Percentiles rank a stretch among this genome's conserved stretches.
Conservation (phyloP, 345 rosid species). For the Hibiscus syriacus region DNA sequence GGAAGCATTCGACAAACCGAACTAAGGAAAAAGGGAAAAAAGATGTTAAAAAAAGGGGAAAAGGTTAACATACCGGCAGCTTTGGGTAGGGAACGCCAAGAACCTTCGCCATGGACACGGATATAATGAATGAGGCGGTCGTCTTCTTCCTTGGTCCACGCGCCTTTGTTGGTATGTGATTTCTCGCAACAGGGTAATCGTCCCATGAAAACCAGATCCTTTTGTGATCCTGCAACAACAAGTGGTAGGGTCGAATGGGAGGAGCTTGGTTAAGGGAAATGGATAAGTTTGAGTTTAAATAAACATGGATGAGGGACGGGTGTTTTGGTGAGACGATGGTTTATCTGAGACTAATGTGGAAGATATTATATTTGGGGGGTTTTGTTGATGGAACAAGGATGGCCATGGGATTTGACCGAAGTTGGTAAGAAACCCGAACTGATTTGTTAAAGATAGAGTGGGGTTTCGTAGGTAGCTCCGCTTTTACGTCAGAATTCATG, state of each 20-base stretch:
- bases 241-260: too few species aligned
- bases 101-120: conserved; percentile 72
- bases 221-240: too few species aligned
- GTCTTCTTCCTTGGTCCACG: conserved; percentile 47
- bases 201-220: conserved; percentile 63
- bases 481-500: neutral
- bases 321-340: neutral
- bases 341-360: neutral
- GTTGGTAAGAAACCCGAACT: neutral
- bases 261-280: neutral
- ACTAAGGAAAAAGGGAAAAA: neutral
- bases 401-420: neutral
- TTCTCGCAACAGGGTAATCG: conserved; percentile 87
- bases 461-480: neutral
- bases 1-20: neutral
- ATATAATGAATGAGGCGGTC: conserved; percentile 68
- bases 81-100: conserved; percentile 90
- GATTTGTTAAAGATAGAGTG: neutral
- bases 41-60: too few species aligned
- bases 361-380: neutral
- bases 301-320: neutral
- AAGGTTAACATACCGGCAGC: conserved; percentile 44
- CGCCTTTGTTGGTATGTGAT: conserved; percentile 56
- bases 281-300: neutral
- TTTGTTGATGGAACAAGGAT: neutral